phyloP scores from a whole-genome alignment of 2,329 filamentous ascomycete species.

The Hansfordia pulvinata region DNA sequence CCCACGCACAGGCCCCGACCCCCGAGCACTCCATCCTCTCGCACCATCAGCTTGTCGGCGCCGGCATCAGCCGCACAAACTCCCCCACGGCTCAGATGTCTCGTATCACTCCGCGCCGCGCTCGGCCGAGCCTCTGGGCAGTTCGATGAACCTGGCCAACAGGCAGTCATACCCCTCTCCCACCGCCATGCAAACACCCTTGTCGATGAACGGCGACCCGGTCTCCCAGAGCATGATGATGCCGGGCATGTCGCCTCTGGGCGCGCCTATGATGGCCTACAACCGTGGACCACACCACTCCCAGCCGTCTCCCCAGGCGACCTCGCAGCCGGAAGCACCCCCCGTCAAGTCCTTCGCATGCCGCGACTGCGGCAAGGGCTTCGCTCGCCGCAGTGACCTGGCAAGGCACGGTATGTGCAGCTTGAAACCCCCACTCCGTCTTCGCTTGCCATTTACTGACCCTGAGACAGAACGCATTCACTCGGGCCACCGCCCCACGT shows the following conservation, averaged over 20 bases:
- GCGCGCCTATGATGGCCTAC: conserved; percentile 21
- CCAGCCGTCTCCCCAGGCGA: too few relatives aligned
- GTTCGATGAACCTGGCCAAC: conserved; percentile 25
- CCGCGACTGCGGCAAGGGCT: conserved; percentile 79
- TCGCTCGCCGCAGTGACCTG: conserved; percentile 85
- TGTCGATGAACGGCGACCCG: conserved; percentile 29
- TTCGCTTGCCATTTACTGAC: conserved; percentile 1
- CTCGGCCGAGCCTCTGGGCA: conserved; percentile 10
- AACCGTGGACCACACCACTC: too few relatives aligned
- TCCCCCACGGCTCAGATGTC: conserved; percentile 48
- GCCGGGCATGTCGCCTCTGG: conserved; percentile 22
- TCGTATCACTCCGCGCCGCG: conserved; percentile 38
- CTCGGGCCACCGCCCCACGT: conserved; percentile 83
- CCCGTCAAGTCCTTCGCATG: conserved; percentile 68
- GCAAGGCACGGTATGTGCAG: conserved; percentile 71
- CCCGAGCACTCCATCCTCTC: conserved; percentile 12
- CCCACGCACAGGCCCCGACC: conserved; percentile 1
- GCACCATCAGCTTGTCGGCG: conserved; percentile 13
- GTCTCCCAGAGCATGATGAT: conserved; percentile 26
- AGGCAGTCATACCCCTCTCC: conserved; percentile 38
- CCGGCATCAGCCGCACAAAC: conserved; percentile 35
- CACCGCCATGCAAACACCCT: conserved; percentile 32
- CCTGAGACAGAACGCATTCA: conserved; percentile 72
- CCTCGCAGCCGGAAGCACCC: conserved; percentile 21
- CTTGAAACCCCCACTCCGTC: conserved; percentile 1